phyloP scores from a whole-genome alignment of 2,329 filamentous ascomycete species.

The Ophiocordyceps sinensis region DNA sequence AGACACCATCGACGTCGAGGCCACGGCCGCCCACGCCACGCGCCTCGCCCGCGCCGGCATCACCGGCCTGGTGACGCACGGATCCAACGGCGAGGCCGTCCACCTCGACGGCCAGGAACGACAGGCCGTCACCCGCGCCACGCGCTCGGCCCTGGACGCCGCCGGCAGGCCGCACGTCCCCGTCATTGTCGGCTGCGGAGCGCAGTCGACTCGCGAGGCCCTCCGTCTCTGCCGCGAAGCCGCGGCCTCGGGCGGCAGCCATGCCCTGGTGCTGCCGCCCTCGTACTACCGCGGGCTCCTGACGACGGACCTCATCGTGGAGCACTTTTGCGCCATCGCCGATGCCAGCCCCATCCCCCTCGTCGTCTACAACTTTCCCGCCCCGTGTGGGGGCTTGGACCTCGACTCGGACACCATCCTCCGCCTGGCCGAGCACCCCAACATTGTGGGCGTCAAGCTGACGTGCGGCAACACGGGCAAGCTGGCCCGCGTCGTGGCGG shows the following conservation, averaged over 20 bases:
- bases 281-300: conserved; percentile 52
- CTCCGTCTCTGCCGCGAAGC: conserved; percentile 53
- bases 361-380: conserved; percentile 51
- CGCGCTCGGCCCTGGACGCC: conserved; percentile 43
- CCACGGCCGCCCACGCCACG: conserved; percentile 35
- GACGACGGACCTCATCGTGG: conserved; percentile 39
- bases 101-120: conserved; percentile 54
- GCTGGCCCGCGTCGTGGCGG: conserved; percentile 32
- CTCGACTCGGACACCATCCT: conserved; percentile 42
- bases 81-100: conserved; percentile 61
- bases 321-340: conserved; percentile 50
- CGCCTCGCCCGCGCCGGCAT: conserved; percentile 49
- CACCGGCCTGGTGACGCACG: conserved; percentile 53
- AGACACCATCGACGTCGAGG: conserved; percentile 39
- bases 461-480: conserved; percentile 52
- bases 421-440: conserved; percentile 33
- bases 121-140: conserved; percentile 44
- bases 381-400: conserved; percentile 40
- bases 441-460: conserved; percentile 49
- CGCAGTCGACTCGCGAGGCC: conserved; percentile 52
- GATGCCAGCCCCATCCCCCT: conserved; percentile 41
- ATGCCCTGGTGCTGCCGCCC: conserved; percentile 53
- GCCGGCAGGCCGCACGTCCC: conserved; percentile 40
- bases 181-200: conserved; percentile 55
- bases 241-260: conserved; percentile 47